Evolutionary conservation across 345 rosid genomes (phyloP), one percentile per base, ranked within the genome.

Genomic region (Syzygium oleosum): DNA sequence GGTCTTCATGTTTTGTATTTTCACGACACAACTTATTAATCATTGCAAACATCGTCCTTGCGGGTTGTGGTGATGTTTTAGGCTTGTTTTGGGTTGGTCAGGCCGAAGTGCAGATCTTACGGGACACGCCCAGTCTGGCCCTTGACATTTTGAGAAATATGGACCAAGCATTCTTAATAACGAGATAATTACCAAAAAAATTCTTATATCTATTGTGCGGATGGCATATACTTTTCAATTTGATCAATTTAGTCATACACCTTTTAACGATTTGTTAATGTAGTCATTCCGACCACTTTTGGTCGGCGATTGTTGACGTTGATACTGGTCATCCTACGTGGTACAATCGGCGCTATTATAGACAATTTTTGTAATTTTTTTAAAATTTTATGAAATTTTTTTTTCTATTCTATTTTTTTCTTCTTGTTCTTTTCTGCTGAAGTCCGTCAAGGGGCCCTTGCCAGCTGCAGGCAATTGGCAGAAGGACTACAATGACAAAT

Each of bases 391-490:
- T 27, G 17, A 13, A n/a, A 29, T 6, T 13, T 61, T 25, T 25
- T 61, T 43, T 43, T 43, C 46, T 5, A 43, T 43, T 61, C 17
- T n/a, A n/a, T 3, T 61, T 6, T 61, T n/a, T n/a, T 58, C 3
- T 43, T 43, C 15, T 11, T 58, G 46, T 58, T 61, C 12, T 12
- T 29, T 61, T 13, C 1, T 6, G 6, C 21, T 31, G 4, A 65
- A 65, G 5, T 65, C 17, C 5, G 15, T 2, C 78, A 8, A 65
- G 12, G 41, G 10, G 41, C 34, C 19, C 38, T 63, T 1, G 19
- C 21, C 4, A 29, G 23, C 21, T 9, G 12, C 0, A 1, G 22
- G 43, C 2, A 2, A 68, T 16, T 31, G 21, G 7, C 5, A 0
- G 19, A 29, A 65, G 41, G 41, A 65, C 73, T 6, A 2, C 3